Evolutionary conservation across 2,329 filamentous ascomycete genomes (phyloP).

Genomic region (Plectosphaerella cucumerina): DNA sequence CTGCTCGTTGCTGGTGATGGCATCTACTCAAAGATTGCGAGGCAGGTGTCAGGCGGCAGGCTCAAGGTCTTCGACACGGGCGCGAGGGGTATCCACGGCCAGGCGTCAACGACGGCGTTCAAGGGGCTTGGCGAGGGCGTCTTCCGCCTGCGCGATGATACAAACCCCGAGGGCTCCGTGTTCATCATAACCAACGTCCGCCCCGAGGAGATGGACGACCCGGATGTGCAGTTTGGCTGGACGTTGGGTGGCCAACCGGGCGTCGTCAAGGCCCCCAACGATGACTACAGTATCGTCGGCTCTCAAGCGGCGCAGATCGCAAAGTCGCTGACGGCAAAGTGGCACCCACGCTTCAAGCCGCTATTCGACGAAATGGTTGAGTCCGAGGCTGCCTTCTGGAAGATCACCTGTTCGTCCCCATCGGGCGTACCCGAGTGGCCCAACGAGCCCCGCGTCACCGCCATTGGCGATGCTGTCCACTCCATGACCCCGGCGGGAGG

Average conservation of each 20-base stretch:
- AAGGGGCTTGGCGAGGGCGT: slow-evolving; percentile 56
- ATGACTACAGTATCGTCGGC: slow-evolving; percentile 56
- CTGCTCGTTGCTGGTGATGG: slow-evolving; percentile 61
- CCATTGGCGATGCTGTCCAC: slow-evolving; percentile 55
- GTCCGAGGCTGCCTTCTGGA: slow-evolving; percentile 59
- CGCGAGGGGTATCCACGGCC: slow-evolving; percentile 60
- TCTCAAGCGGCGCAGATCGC: slow-evolving; percentile 53
- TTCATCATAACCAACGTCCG: slow-evolving; percentile 63
- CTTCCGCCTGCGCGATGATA: slow-evolving; percentile 47
- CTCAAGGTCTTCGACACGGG: slow-evolving; percentile 62
- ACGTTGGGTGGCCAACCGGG: slow-evolving; percentile 57
- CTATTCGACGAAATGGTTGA: slow-evolving; percentile 56
- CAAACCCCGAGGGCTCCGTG: slow-evolving; percentile 39
- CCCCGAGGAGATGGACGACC: slow-evolving; percentile 54
- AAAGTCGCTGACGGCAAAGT: slow-evolving; percentile 46
- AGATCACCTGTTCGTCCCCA: slow-evolving; percentile 60
- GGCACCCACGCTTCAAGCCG: slow-evolving; percentile 51
- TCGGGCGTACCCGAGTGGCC: slow-evolving; percentile 56
- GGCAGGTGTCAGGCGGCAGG: slow-evolving; percentile 52
- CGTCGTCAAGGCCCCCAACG: slow-evolving; percentile 52
- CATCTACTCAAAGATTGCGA: slow-evolving; percentile 55
- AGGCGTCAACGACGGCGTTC: slow-evolving; percentile 59
- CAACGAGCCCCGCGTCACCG: slow-evolving; percentile 53
- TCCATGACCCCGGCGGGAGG: slow-evolving; percentile 55
- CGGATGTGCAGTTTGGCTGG: slow-evolving; percentile 56